Conservation (phyloP, 768 basidiomycete species). For the Cystobasidium onofrii region DNA sequence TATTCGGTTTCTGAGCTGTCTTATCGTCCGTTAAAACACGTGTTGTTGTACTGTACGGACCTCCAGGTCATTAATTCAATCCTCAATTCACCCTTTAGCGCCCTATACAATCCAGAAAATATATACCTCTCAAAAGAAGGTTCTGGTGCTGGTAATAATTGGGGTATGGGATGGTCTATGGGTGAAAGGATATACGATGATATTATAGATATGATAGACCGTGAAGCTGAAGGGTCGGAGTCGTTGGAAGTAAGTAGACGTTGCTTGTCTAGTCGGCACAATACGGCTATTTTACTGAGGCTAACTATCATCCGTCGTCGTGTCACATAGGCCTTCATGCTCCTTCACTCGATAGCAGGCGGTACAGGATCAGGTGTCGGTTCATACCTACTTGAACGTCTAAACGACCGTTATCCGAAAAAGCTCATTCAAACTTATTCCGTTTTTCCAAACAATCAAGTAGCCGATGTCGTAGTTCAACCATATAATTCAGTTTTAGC, state of each 20-base stretch:
- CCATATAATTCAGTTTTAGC: conserved; percentile 94
- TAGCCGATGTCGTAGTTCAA: conserved; percentile 89
- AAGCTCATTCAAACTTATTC: conserved; percentile 99
- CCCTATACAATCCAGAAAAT: conserved; percentile 92
- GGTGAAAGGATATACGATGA: conserved; percentile 91
- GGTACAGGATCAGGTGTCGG: conserved; percentile 97
- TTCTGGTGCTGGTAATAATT: conserved; percentile 98
- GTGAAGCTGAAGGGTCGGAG: conserved; percentile 96
- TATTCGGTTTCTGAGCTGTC: not conserved
- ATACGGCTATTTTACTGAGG: not conserved
- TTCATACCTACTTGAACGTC: conserved; percentile 89
- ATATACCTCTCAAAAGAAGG: conserved; percentile 93
- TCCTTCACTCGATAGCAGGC: conserved; percentile 96
- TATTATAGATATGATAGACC: conserved; percentile 93
- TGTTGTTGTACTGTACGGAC: too few relatives aligned
- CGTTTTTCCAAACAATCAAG: conserved; percentile 88
- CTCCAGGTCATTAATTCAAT: conserved; percentile 91
- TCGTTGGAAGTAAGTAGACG: conserved; percentile 66
- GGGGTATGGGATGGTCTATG: conserved; percentile 51
- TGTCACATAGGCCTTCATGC: conserved; percentile 80
- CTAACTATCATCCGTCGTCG: not conserved
- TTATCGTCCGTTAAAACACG: too few relatives aligned
- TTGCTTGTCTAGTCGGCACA: too few relatives aligned
- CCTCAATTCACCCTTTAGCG: conserved; percentile 73
- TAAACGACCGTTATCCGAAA: conserved; percentile 97